Evolutionary conservation across 768 basidiomycete genomes (phyloP), one percentile per base, ranked within the genome.

Genomic region (Leccinum truebloodii): DNA sequence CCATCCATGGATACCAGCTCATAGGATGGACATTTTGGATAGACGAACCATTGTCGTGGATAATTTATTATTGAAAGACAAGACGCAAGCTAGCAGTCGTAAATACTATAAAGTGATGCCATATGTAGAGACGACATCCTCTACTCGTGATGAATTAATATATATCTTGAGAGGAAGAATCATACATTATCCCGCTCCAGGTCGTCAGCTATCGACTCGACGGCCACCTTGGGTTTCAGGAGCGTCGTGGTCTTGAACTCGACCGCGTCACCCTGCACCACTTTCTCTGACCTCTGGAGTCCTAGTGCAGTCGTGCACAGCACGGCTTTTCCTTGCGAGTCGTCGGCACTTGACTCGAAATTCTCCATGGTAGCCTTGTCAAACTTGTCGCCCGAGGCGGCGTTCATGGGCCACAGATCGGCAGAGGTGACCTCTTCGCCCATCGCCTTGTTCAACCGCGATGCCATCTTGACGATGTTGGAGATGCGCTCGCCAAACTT

Each of bases 231-330:
- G 4, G 86, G 83, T 69, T 79, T 83, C 60, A 84, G 67, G 57
- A 87, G 71, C 0, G 82, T 76, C 3, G 71, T 70, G 22, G 77
- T 79, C 41, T 81, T 77, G 83, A 80, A 85, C 41, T 80, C 78
- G n/a, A 77, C 79, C 4, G 65, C 65, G 35, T 73, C 73, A 12
- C 77, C 80, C n/a, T 76, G 67, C 18, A 63, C 65, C 20, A 73
- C 56, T 57, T 72, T 79, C 52, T 77, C 77, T 9, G 73, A 73
- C 58, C 76, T 68, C 51, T 75, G 72, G 35, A 87, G 73, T 3
- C 85, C 86, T 4, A 87, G 75, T 53, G 85, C 82, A 20, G 81
- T 85, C 51, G 85, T 85, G 64, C 86, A 86, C 20, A 87, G 65
- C 5, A 86, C 76, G 10, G 63, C 60, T 55, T 67, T 64, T 7